Evolutionary conservation across 805 yeast genomes (phyloP), one percentile per base, ranked within the genome.

Genomic region (Pichia phayaonensis): DNA sequence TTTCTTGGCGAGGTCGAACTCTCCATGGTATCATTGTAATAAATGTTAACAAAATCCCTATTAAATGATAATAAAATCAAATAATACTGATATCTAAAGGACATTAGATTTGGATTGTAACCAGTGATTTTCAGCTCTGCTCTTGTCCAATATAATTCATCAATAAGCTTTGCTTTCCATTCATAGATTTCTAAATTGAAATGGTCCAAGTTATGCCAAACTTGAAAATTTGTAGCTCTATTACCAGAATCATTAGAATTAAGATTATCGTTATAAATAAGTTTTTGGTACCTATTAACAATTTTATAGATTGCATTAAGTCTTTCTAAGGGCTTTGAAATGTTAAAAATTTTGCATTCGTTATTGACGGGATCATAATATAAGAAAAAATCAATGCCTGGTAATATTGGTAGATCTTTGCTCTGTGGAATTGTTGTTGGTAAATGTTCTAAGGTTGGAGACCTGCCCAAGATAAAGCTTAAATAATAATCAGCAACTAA

Each of bases 401-500:
- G 39, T 24, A 47, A 27, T 7, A 29, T 42, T 18, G 50, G 50
- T 18, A 49, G 27, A n/a, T 49, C 29, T 29, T 49, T 44, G 22
- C 29, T 22, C 6, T 39, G 22, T 11, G 48, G 47, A 13, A 49
- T 44, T 2, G 48, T 49, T 21, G 51, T 44, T n/a, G 41, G 41
- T 7, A 40, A 24, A 31, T 39, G 21, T 21, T 44, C 48, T 24
- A 81, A 62, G 1, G 79, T 67, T 0, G 83, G 75, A 0, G 83
- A 81, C 46, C 84, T 64, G 1, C 86, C 86, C 50, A 81, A 63
- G 43, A 80, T 68, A 45, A 81, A 65, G 58, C 82, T 76, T 40
- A 80, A 79, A 56, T 79, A 78, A 59, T 80, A 83, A 60, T 81
- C 86, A 2, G 83, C 84, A 51, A 80, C 68, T 59, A 74, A 79